These are phyloP conservation scores for Lactarius sanguifluus DNA, from an alignment of 768 basidiomycete species.

Conservation along the genomic window DNA sequence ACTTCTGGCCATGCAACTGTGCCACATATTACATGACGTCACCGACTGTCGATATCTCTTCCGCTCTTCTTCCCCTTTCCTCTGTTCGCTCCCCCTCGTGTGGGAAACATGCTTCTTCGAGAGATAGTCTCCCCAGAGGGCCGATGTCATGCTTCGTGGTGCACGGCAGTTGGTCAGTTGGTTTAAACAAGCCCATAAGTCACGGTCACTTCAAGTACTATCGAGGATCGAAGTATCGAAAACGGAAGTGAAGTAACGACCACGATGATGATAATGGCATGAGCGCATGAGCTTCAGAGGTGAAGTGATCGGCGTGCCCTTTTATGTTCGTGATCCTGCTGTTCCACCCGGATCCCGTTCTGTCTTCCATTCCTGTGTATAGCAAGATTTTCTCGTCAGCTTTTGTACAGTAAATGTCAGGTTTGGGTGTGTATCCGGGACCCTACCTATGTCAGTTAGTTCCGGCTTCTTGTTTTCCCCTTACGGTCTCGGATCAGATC, in stretches of 20 bases:
- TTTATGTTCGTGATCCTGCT: background rate
- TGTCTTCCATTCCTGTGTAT: background rate
- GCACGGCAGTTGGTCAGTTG: background rate
- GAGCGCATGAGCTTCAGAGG: background rate
- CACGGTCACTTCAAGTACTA: background rate
- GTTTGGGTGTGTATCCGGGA: background rate
- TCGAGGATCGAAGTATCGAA: background rate
- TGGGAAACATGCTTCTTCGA: background rate
- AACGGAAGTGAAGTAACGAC: background rate
- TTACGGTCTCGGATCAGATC: background rate
- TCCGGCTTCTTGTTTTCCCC: background rate
- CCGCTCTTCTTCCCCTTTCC: background rate
- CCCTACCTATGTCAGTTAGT: background rate
- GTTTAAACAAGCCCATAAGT: background rate
- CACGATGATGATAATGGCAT: background rate
- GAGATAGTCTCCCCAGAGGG: background rate
- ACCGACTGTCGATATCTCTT: background rate
- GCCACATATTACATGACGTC: conserved; percentile 5
- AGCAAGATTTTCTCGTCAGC: background rate
- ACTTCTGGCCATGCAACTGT: background rate
- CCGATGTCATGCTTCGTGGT: background rate
- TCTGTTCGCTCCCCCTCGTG: background rate
- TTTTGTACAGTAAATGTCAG: background rate
- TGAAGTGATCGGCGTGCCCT: background rate
- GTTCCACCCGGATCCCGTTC: background rate